These are phyloP conservation scores for Zygosaccharomyces bisporus DNA, from an alignment of 805 yeast genomes.

Conservation along the genomic window DNA sequence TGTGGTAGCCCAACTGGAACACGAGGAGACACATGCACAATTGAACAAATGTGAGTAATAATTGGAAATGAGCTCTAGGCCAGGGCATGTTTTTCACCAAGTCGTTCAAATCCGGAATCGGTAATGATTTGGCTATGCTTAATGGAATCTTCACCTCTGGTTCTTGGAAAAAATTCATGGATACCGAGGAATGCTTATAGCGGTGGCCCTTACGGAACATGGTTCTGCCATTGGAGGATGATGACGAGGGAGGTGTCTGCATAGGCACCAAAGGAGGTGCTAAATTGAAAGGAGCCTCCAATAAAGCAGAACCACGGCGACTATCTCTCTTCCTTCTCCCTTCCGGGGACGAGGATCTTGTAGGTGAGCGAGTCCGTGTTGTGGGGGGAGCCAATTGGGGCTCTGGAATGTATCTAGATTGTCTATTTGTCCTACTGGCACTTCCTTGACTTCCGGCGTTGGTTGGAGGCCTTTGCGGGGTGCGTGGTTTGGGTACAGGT, in stretches of 20 bases:
- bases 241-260: constrained; percentile 20
- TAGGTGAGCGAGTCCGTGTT: constrained; percentile 29
- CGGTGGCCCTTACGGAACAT: constrained; percentile 90
- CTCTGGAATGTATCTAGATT: constrained; percentile 33
- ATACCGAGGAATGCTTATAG: constrained; percentile 93
- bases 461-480: constrained; percentile 1
- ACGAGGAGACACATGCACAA: constrained; percentile 49
- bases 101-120: constrained; percentile 51
- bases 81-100: constrained; percentile 54
- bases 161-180: constrained; percentile 93
- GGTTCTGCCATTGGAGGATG: constrained; percentile 38
- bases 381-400: constrained; percentile 34
- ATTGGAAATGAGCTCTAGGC: constrained; percentile 51
- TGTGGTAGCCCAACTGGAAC: constrained; percentile 56
- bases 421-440: constrained; percentile 20
- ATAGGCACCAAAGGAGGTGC: constrained; percentile 14
- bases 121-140: constrained; percentile 65
- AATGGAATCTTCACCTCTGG: constrained; percentile 73
- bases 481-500: constrained; percentile 3
- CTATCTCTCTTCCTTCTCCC: constrained; percentile 12
- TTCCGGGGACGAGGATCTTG: constrained; percentile 31
- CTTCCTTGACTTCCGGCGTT: constrained; percentile 2
- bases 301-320: constrained; percentile 21
- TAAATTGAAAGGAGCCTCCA: constrained; percentile 33
- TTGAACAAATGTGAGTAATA: constrained; percentile 60